Base-by-base conservation (phyloP, 1,284 basidiomycete genomes). In the Golubevia pallescens region DNA sequence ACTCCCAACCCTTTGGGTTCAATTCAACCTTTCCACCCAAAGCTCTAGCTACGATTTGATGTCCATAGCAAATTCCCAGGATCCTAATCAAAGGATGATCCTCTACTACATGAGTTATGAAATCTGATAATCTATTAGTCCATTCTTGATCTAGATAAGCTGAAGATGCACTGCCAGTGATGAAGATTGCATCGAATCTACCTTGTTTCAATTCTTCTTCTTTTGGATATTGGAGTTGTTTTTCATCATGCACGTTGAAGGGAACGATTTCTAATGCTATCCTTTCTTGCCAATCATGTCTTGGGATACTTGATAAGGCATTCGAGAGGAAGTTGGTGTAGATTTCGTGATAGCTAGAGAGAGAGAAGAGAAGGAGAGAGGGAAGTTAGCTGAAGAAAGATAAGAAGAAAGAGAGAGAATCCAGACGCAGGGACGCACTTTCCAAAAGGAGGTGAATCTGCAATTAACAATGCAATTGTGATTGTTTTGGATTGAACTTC, bases 61-160 rank as follows among this genome's bases (percentile, higher is more conserved):
- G 82, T 2, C 82, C 82, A 60, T 77, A 85, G 62, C 82, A 80
- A 57, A 84, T 74, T 10, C 82, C 81, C 4, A 81, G 70, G 52
- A 85, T 68, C 23, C 82, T 75, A 1, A 85, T 78, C 16, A 84
- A 63, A 0, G 82, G 82, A 56, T 84, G 82, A 8, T 79, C 70
- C 34, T 76, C 69, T 1, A 72, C 75, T 1, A 76, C 60, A 8
- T 69, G 56, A 1, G 64, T 63, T 48, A 84, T 58, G 68, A 77
- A 85, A 1, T 70, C 62, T 10, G 65, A 65, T 19, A 85, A 67
- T 62, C 74, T 77, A 58, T 76, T 70, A 2, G 74, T 78, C 82
- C 82, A 85, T 16, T 74, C 64, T 60, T 73, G 38, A 21, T 77
- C 63, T 4, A 28, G 14, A 52, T 70, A 67, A 21, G 69, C 70